phyloP scores from a whole-genome alignment of 129 eudicot species.

The carrot (Daucus carota) region DH1_v3.0 NC_030387.2:23833501-23834000 shows the following conservation, averaged over 20 bases:
- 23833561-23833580: conserved; percentile 40
- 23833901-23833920: conserved; percentile 88
- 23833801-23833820: no score
- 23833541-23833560: no score
- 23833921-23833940: not conserved
- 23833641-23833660: conserved; percentile 57
- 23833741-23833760: no score
- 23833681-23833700: conserved; percentile 63
- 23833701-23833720: conserved; percentile 65
- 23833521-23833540: no score
- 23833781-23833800: no score
- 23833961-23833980: not conserved
- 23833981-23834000: no score
- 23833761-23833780: no score
- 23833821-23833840: conserved; percentile 25
- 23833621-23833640: conserved; percentile 50
- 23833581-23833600: conserved; percentile 59
- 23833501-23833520: no score
- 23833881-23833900: conserved; percentile 59
- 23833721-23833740: not conserved
- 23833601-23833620: conserved; percentile 45
- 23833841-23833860: conserved; percentile 85
- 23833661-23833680: conserved; percentile 65
- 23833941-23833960: not conserved
- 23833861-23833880: conserved; percentile 48